These are phyloP conservation scores for Edaphochlamys debaryana DNA, from an alignment of 139 green algal species.

Conservation along the genomic window DNA sequence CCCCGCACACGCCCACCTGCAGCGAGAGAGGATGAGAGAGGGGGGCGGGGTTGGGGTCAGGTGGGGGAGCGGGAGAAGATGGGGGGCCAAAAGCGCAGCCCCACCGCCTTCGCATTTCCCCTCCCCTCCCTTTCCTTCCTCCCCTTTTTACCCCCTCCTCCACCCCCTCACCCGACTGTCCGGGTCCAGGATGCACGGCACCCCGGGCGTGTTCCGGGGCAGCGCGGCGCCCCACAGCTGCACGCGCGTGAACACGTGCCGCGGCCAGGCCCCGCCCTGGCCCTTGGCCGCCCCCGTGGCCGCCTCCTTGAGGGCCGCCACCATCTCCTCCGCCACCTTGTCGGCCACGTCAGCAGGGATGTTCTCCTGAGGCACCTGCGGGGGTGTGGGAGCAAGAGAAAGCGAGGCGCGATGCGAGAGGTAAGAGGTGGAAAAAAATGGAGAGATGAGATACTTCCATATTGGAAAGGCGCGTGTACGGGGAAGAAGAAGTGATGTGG, in stretches of 20 bases:
- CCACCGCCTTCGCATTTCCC: too few species aligned
- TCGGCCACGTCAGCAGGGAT: constrained; percentile 64
- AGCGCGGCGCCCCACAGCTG: constrained; percentile 84
- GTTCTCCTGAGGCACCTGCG: constrained; percentile 76
- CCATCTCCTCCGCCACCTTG: constrained; percentile 63
- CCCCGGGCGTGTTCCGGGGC: constrained; percentile 70
- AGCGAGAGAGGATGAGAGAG: neutral
- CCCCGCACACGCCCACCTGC: constrained; percentile 69
- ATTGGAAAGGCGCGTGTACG: too few species aligned
- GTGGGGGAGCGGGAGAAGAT: too few species aligned
- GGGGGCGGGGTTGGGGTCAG: too few species aligned
- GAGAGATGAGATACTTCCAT: too few species aligned
- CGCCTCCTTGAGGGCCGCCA: constrained; percentile 50
- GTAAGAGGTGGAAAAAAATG: too few species aligned
- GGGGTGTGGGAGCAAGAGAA: too few species aligned
- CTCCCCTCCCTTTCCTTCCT: too few species aligned
- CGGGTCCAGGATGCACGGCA: constrained; percentile 75
- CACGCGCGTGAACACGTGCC: constrained; percentile 33
- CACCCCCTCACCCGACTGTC: constrained; percentile 51
- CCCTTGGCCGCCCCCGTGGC: neutral
- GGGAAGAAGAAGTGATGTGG: too few species aligned
- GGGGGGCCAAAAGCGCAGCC: too few species aligned
- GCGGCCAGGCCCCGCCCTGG: neutral
- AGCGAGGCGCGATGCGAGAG: too few species aligned
- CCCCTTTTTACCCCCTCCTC: neutral